A percentile compares a stretch with the other conserved stretches of the same genome.
phyloP scores from a whole-genome alignment of 2,329 filamentous ascomycete species.

The Verticillium dahliae region DNA sequence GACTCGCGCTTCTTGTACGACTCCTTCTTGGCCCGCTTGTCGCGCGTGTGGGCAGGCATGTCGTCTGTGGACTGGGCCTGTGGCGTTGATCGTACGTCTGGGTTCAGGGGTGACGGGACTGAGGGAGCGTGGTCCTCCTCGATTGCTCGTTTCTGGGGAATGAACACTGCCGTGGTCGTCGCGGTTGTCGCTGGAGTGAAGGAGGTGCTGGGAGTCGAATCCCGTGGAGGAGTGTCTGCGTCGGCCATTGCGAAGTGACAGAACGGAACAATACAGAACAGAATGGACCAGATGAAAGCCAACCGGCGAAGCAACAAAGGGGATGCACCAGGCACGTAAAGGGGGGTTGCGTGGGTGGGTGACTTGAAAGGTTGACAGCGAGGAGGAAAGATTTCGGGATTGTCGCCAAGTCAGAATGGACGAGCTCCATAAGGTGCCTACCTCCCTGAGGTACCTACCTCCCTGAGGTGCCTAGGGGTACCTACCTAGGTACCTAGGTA shows the following conservation, averaged over 20 bases:
- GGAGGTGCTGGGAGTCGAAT: conserved; percentile 21
- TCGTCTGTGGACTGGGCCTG: conserved; percentile 26
- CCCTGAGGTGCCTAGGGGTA: too few species aligned
- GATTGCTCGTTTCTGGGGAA: conserved; percentile 59
- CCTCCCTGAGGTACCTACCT: too few species aligned
- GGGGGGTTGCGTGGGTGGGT: neutral
- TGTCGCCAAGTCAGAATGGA: neutral
- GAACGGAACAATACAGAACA: neutral
- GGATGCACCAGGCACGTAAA: neutral
- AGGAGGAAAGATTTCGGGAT: neutral
- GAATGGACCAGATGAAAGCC: neutral
- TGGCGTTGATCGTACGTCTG: conserved; percentile 42
- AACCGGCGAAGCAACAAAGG: neutral
- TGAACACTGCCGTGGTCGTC: conserved; percentile 18
- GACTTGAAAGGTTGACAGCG: neutral
- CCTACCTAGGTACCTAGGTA: too few species aligned
- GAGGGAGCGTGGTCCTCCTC: conserved; percentile 66
- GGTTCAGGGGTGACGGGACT: conserved; percentile 69
- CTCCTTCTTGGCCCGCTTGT: conserved; percentile 54
- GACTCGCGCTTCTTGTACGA: conserved; percentile 63
- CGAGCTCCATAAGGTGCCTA: neutral
- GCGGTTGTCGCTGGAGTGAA: neutral
- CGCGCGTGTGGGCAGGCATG: conserved; percentile 21
- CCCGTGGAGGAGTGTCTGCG: conserved; percentile 29
- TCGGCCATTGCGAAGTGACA: conserved; percentile 24